Evolutionary conservation across 2,329 filamentous ascomycete genomes (phyloP).

Genomic region (Dactylonectria estremocensis): DNA sequence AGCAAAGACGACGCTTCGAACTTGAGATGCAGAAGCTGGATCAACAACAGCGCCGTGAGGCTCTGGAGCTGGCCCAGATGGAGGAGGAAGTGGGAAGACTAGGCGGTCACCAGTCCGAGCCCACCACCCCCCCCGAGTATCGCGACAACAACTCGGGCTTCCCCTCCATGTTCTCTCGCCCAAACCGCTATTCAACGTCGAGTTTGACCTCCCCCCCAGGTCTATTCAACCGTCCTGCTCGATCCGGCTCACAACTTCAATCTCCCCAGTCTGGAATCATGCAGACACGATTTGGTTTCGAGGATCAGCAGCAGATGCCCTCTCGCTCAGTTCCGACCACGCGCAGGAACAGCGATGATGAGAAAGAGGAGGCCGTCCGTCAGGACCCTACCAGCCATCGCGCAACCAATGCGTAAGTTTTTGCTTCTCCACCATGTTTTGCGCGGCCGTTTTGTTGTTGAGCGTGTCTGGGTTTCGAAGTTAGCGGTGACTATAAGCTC

Average conservation of each 20-base stretch:
- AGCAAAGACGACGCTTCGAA: slow-evolving; percentile 91
- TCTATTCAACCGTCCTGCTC: slow-evolving; percentile 79
- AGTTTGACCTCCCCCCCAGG: slow-evolving; percentile 88
- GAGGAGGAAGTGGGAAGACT: slow-evolving; percentile 80
- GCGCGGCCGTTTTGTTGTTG: slow-evolving; percentile 1
- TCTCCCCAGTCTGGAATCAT: slow-evolving; percentile 80
- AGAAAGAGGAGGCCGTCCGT: slow-evolving; percentile 83
- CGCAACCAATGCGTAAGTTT: slow-evolving; percentile 84
- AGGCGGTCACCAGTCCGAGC: slow-evolving; percentile 89
- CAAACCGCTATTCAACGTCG: slow-evolving; percentile 90
- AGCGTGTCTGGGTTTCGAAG: background rate
- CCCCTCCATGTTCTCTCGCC: slow-evolving; percentile 84
- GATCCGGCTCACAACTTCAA: slow-evolving; percentile 84
- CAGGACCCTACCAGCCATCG: slow-evolving; percentile 80
- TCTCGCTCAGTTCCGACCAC: slow-evolving; percentile 91
- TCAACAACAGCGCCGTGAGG: slow-evolving; percentile 85
- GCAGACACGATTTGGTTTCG: slow-evolving; percentile 70
- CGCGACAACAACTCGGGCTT: slow-evolving; percentile 84
- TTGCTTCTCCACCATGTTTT: slow-evolving; percentile 30
- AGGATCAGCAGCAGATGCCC: slow-evolving; percentile 67
- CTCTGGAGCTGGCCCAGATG: slow-evolving; percentile 88
- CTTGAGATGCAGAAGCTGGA: slow-evolving; percentile 93
- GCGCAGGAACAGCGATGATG: slow-evolving; percentile 91
- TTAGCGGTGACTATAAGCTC: slow-evolving; percentile 4
- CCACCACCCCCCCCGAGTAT: slow-evolving; percentile 96